Evolutionary conservation across 805 yeast species (phyloP).

Genomic region (Candida methanosorbosa): DNA sequence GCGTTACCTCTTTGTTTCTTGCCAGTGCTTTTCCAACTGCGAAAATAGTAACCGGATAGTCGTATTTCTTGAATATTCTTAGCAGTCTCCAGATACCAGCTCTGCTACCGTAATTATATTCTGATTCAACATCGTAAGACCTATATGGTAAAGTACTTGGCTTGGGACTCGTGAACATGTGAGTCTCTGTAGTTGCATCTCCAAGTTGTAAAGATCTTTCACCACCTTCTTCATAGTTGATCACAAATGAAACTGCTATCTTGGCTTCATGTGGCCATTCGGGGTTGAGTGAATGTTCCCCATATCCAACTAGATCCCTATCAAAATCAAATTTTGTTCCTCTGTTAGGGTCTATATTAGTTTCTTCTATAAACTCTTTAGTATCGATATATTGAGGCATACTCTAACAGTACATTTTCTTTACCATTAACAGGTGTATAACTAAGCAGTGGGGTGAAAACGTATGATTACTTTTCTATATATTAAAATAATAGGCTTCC

Average conservation of each 20-base stretch:
- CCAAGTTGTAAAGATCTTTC: constrained; percentile 10
- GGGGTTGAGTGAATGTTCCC: constrained; percentile 16
- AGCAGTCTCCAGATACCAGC: constrained; percentile 17
- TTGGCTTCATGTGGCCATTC: constrained; percentile 15
- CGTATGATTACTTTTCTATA: too few species aligned
- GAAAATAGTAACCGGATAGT: constrained; percentile 24
- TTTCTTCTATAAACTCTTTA: too few species aligned
- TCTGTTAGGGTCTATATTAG: constrained; percentile 1
- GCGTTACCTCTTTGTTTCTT: constrained; percentile 24
- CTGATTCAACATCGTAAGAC: constrained; percentile 6
- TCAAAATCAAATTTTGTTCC: constrained; percentile 10
- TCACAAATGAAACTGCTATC: constrained; percentile 16
- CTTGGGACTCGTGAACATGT: constrained; percentile 2
- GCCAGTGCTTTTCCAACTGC: constrained; percentile 31
- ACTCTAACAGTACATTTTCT: too few species aligned
- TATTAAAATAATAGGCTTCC: too few species aligned
- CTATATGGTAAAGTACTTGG: constrained; percentile 3
- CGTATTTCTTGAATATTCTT: constrained; percentile 23
- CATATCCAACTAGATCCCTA: constrained; percentile 17
- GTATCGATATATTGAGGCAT: too few species aligned
- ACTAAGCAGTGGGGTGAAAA: too few species aligned
- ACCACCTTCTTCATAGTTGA: constrained; percentile 22
- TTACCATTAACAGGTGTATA: too few species aligned
- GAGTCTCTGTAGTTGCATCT: constrained; percentile 8
- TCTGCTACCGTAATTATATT: constrained; percentile 9